These are phyloP conservation scores for Capsicum rhomboideum DNA, from an alignment of 257 asterid species.

Conservation along the genomic window DNA sequence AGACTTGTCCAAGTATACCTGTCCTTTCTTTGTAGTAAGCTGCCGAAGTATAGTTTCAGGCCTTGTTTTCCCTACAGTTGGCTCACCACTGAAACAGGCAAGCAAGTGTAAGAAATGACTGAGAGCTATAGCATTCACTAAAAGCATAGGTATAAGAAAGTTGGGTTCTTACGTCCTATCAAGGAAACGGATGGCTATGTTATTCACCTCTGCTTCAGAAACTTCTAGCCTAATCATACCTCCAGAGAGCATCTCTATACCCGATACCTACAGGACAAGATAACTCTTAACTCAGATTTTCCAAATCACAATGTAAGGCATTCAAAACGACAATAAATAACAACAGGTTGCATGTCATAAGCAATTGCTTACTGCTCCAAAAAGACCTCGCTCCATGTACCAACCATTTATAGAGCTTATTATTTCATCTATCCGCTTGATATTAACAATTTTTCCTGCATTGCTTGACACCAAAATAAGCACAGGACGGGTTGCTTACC, in stretches of 20 bases:
- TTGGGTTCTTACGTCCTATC: conserved; percentile 70
- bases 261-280: conserved; percentile 60
- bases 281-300: conserved; percentile 2
- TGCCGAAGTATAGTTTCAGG: conserved; percentile 95
- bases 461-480: conserved; percentile 41
- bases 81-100: conserved; percentile 68
- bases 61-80: conserved; percentile 80
- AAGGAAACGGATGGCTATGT: conserved; percentile 75
- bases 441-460: conserved; percentile 96
- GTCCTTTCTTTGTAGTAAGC: conserved; percentile 96
- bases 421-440: conserved; percentile 79
- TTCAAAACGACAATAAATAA: neutral
- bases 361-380: conserved; percentile 73
- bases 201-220: conserved; percentile 95
- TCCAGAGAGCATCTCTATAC: conserved; percentile 91
- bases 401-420: conserved; percentile 89
- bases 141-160: neutral
- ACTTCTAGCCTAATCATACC: conserved; percentile 85
- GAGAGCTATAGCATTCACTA: neutral
- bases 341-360: neutral
- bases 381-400: conserved; percentile 98
- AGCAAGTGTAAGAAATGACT: neutral
- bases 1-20: conserved; percentile 31
- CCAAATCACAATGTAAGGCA: neutral
- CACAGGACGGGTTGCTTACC: conserved; percentile 30